Base-by-base conservation (phyloP, 2,329 filamentous ascomycete species). In the Remersonia thermophila region DNA sequence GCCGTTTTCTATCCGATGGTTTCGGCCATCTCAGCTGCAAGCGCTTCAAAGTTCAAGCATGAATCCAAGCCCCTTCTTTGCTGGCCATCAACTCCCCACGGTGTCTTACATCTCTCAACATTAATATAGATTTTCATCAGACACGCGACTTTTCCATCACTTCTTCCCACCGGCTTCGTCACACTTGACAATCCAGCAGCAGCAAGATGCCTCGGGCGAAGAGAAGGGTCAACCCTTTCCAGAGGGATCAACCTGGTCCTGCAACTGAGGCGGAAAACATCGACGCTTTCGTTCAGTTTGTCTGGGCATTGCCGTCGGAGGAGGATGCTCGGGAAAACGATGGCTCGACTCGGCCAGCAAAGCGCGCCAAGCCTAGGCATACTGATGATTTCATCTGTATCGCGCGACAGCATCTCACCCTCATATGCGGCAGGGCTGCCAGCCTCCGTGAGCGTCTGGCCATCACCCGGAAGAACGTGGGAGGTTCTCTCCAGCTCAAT, bases 331-430 rank as follows among this genome's bases (percentile, higher is more conserved):
- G 23, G 13, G 25, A 23, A 7, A 25, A 31, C n/a, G 32, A 40
- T 7, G 8, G n/a, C 4, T 13, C 26, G 7, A 30, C 37, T 12
- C 45, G 33, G 4, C 42, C 47, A 6, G 16, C 34, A 8, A 51
- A 51, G 39, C 47, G 49, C 7, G 28, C 35, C 16, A 49, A 39
- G 27, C 40, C 37, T 9, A 23, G 20, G 9, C 20, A 5, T 23
- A 6, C 20, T 23, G 20, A 23, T 6, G 20, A 23, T 23, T 23
- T 23, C 1, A 39, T 50, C 16, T 44, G 40, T 15, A 32, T 51
- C 17, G 46, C 38, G 4, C 45, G 45, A 9, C 39, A 46, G 23
- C 16, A 20, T n/a, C 12, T 51, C 14, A 32, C 25, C n/a, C 34
- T 46, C 14, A 39, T 39, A 6, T n/a, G 8, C 8, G n/a, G 29